Conservation (phyloP, 805 yeast species). For the Zygosaccharomyces gambellarensis region DNA sequence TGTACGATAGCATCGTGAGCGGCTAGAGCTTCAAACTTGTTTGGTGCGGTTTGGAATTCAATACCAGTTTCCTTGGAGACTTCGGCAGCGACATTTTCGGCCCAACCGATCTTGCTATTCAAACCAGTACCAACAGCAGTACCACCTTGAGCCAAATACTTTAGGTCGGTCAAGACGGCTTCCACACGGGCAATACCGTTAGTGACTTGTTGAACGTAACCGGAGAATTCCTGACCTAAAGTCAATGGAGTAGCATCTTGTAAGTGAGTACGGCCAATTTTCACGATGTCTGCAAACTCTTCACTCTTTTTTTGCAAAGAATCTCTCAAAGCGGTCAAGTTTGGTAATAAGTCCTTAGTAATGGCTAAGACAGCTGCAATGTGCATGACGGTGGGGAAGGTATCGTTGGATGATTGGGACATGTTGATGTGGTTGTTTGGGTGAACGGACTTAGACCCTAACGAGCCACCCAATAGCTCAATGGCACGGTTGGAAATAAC, state of each 20-base stretch:
- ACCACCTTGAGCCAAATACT: conserved; percentile 95
- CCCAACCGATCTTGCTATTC: conserved; percentile 89
- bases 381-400: conserved; percentile 99
- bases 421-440: conserved; percentile 98
- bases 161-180: conserved; percentile 66
- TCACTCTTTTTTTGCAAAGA: conserved; percentile 72
- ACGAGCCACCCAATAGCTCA: conserved; percentile 85
- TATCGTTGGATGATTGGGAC: conserved; percentile 98
- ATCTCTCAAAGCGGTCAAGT: conserved; percentile 69
- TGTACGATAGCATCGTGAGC: conserved; percentile 98
- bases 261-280: conserved; percentile 97
- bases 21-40: conserved; percentile 98
- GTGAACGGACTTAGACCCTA: conserved; percentile 91
- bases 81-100: conserved; percentile 77
- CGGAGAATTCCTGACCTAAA: conserved; percentile 95
- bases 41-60: conserved; percentile 90
- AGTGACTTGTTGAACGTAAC: conserved; percentile 88
- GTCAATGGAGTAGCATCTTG: conserved; percentile 99
- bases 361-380: conserved; percentile 96
- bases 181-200: conserved; percentile 89
- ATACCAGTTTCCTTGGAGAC: conserved; percentile 84
- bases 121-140: conserved; percentile 99
- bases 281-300: conserved; percentile 85
- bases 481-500: conserved; percentile 98
- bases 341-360: conserved; percentile 69